Evolutionary conservation across 192 early-diverging fungal species (phyloP), one percentile per base, ranked within the genome.

Genomic region (Jimgerdemannia flammicorona): DNA sequence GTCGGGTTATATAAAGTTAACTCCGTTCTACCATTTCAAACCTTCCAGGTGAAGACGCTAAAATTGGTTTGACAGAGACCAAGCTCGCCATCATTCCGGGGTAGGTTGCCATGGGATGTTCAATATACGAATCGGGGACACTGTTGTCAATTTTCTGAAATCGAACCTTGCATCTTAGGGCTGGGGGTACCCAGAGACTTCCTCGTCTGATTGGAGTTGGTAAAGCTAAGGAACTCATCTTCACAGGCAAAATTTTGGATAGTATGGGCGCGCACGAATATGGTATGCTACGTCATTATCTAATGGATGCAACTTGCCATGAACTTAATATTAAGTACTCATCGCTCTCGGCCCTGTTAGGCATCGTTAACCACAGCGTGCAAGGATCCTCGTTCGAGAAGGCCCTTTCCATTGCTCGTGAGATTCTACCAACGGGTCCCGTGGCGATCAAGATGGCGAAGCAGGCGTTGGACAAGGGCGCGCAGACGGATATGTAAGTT

Each of bases 41-140:
- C 54, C 65, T 10, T 68, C 2, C 69, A 84, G 88, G 87, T 17
- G 74, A 79, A 40, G 77, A 88, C 44, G 93, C 95, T 40, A 89
- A 93, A 71, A 83, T 99, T 64, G 96, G 96, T 10, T 84, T 99
- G 65, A 92, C 95, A 3, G 97, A 99, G 81, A 97, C 97, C 3
- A 91, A 88, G 66, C 86, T 98, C 20, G 96, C 93, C 44, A 98
- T 99, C 71, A 98, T 99, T 71, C 97, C 97, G 41, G 97, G 97
- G 89, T 93, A 86, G 67, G 66, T 29, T 29, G 29, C 66, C 3
- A 29, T 68, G 3, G 70, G 1, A 17, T 42, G 20, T 69, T 40
- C 0, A 4, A 17, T 63, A 29, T 29, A 29, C 29, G 29, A 29
- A 29, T 29, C 29, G 40, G n/a, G 2, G 10, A 49, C 17, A 43